A percentile compares a stretch with the other conserved stretches of the same genome.
Evolutionary conservation across 176 grass and related monocot genomes (phyloP).

Genomic region (Oryza punctata): DNA sequence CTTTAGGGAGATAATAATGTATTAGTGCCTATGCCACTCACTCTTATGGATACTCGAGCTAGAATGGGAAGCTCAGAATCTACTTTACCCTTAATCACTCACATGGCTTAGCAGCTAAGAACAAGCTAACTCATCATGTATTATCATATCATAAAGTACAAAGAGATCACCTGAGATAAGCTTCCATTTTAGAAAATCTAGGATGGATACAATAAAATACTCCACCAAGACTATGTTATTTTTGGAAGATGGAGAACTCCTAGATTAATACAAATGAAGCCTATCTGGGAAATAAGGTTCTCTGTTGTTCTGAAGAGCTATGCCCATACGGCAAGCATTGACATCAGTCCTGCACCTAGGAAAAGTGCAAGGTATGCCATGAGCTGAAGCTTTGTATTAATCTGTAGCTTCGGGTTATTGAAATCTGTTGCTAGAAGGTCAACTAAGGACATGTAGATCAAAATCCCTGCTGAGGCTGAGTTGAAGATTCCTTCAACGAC

Average conservation of each 20-base stretch:
- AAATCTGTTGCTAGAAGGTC: constrained; percentile 96
- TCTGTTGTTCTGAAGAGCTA: constrained; percentile 32
- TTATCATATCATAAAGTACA: constrained; percentile 2
- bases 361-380: constrained; percentile 74
- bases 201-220: constrained; percentile 23
- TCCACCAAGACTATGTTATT: constrained; percentile 27
- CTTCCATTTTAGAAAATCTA: not conserved
- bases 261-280: constrained; percentile 15
- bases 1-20: not conserved
- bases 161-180: not conserved
- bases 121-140: not conserved
- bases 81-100: constrained; percentile 15
- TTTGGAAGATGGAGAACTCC: constrained; percentile 1
- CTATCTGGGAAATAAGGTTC: not conserved
- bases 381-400: constrained; percentile 78
- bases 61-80: not conserved
- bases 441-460: constrained; percentile 97
- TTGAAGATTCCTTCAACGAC: constrained; percentile 81
- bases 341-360: constrained; percentile 81
- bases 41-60: not conserved
- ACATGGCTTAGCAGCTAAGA: not conserved
- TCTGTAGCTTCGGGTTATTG: constrained; percentile 80
- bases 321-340: constrained; percentile 92
- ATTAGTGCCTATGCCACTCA: not conserved
- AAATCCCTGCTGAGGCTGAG: constrained; percentile 83